These are phyloP conservation scores for Neurospora sp. DNA, from an alignment of 495 filamentous ascomycete species.

Conservation along the genomic window DNA sequence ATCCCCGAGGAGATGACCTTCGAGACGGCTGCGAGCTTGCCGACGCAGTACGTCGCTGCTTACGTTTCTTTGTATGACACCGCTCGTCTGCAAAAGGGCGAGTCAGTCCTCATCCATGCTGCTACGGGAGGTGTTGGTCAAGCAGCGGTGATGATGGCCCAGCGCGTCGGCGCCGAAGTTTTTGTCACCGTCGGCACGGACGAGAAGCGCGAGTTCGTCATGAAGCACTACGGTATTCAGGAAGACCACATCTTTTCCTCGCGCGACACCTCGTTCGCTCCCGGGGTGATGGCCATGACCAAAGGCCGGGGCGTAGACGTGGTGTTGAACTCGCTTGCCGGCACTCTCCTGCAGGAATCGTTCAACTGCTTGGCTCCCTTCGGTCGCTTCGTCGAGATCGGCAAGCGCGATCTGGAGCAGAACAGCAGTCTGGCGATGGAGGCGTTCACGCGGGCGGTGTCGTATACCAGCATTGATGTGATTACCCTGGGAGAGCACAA, in stretches of 20 bases:
- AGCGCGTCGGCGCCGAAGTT: slow-evolving; percentile 41
- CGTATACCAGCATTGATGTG: slow-evolving; percentile 25
- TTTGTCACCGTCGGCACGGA: slow-evolving; percentile 44
- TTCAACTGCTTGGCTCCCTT: slow-evolving; percentile 47
- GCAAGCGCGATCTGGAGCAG: slow-evolving; percentile 31
- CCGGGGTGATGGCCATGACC: slow-evolving; percentile 37
- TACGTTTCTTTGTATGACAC: slow-evolving; percentile 36
- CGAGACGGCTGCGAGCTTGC: slow-evolving; percentile 40
- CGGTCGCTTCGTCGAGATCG: slow-evolving; percentile 49
- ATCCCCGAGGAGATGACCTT: slow-evolving; percentile 41
- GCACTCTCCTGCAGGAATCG: slow-evolving; percentile 40
- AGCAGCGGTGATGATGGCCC: slow-evolving; percentile 45
- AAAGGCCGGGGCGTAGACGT: slow-evolving; percentile 44
- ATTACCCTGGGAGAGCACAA: slow-evolving; percentile 17
- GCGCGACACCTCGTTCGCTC: slow-evolving; percentile 28
- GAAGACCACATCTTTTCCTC: slow-evolving; percentile 42
- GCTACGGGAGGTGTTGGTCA: slow-evolving; percentile 49
- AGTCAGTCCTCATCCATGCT: slow-evolving; percentile 50
- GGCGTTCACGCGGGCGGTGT: slow-evolving; percentile 26
- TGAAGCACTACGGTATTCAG: slow-evolving; percentile 39
- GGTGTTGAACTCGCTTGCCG: slow-evolving; percentile 50
- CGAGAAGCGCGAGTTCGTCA: slow-evolving; percentile 34
- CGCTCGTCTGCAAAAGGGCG: slow-evolving; percentile 33
- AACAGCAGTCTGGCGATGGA: slow-evolving; percentile 31
- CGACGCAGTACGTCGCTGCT: slow-evolving; percentile 43